These are phyloP conservation scores for Phaeosphaeria sp. DNA, from an alignment of 2,329 filamentous ascomycete genomes.

Conservation along the genomic window DNA sequence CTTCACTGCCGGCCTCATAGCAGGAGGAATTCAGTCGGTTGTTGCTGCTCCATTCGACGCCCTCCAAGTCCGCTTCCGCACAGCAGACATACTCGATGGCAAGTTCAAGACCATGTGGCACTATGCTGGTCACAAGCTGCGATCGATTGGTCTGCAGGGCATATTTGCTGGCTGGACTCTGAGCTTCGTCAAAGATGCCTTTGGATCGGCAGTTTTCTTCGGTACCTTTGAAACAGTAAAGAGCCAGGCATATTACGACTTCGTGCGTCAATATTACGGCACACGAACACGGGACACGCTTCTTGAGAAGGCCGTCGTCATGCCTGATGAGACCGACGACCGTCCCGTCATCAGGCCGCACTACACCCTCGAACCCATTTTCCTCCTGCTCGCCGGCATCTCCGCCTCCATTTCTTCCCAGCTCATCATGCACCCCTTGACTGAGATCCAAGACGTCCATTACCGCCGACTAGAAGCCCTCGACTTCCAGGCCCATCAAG, in stretches of 20 bases:
- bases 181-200: constrained; percentile 71
- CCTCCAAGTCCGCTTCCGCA: constrained; percentile 75
- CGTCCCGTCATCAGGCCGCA: constrained; percentile 70
- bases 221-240: constrained; percentile 78
- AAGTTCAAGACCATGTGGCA: constrained; percentile 74
- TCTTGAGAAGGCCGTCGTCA: constrained; percentile 27
- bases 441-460: constrained; percentile 73
- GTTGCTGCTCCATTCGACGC: constrained; percentile 78
- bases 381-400: constrained; percentile 72
- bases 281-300: constrained; percentile 43
- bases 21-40: constrained; percentile 72
- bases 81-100: constrained; percentile 64
- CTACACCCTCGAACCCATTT: constrained; percentile 76
- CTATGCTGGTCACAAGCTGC: constrained; percentile 70
- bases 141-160: constrained; percentile 74
- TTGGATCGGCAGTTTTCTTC: constrained; percentile 76
- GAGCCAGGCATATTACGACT: constrained; percentile 74
- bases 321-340: constrained; percentile 32
- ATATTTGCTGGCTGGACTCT: constrained; percentile 77
- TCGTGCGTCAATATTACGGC: constrained; percentile 72
- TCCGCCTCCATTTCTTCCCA: constrained; percentile 73
- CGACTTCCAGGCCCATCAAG: constrained; percentile 62
- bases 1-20: constrained; percentile 73
- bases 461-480: constrained; percentile 76
- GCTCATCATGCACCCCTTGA: constrained; percentile 72